Conservation (phyloP, 176 grass and related monocot genomes). For the Avena eriantha region DNA sequence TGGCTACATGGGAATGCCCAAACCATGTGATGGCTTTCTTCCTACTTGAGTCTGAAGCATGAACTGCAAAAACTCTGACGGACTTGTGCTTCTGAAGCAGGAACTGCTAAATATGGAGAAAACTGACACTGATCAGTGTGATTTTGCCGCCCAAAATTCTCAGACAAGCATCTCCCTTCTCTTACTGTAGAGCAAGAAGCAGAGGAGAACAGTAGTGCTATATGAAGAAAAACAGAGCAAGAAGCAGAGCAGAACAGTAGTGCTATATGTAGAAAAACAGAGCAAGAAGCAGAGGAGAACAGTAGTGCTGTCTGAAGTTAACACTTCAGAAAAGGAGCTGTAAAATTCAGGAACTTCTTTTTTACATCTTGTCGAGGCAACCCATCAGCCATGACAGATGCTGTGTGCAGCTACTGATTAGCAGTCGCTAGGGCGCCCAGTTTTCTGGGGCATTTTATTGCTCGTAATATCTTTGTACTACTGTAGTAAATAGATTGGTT, state of each 20-base stretch:
- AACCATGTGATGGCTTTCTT: too few relatives aligned
- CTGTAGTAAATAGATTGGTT: conserved; percentile 3
- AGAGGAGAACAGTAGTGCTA: too few relatives aligned
- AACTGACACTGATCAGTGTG: neutral
- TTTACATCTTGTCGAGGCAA: conserved; percentile 43
- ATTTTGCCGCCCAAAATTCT: neutral
- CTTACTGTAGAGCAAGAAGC: neutral
- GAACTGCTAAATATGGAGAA: neutral
- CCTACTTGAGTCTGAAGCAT: too few relatives aligned
- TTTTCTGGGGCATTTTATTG: conserved; percentile 47
- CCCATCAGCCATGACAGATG: conserved; percentile 28
- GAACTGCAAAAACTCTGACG: too few relatives aligned
- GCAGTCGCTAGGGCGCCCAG: conserved; percentile 16
- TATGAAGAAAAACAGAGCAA: too few relatives aligned
- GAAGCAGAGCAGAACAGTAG: too few relatives aligned
- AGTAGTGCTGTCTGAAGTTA: neutral
- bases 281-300: neutral
- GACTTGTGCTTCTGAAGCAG: neutral
- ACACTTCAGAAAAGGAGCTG: neutral
- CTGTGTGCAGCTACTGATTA: conserved; percentile 14
- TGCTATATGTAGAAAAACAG: too few relatives aligned
- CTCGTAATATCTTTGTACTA: conserved; percentile 10
- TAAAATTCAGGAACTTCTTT: conserved; percentile 19
- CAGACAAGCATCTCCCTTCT: neutral
- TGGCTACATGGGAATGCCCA: neutral